Evolutionary conservation across 805 yeast species (phyloP), one percentile per base, ranked within the genome.

Genomic region (Saccharomyces mikatae): DNA sequence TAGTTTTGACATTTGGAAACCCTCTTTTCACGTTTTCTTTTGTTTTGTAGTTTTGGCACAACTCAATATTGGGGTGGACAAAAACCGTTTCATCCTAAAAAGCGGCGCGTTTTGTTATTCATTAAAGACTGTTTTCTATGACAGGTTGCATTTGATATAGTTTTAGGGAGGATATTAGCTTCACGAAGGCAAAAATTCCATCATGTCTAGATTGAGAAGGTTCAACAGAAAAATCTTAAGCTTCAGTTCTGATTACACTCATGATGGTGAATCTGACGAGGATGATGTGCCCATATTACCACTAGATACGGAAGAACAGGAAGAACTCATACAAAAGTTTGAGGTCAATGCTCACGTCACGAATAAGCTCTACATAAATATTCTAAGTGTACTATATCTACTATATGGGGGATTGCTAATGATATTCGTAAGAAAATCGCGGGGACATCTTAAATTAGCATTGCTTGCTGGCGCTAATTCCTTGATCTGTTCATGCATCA

Each of bases 301-400:
- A 21, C 49, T 70, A 52, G 72, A 67, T 48, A 59, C 61, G 3
- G 68, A 62, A 13, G 73, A 69, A 28, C 73, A 70, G 54, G 72
- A 68, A 44, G 66, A 62, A 36, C 49, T 66, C 52, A 65, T 69
- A 22, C 58, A 60, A 48, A 56, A 51, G 26, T 59, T 69, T 26
- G 69, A 65, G 48, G 31, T 57, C 21, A 60, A 58, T 10, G 66
- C 65, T 48, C 51, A 51, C 36, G 10, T 51, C 14, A 58, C 57
- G 10, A 64, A 68, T 48, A 59, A 59, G 21, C 46, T 50, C 17
- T 57, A 54, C 41, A 56, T 64, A 26, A 63, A 62, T 36, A 31
- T 59, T 8, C 29, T 67, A 36, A 59, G 63, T 21, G 24, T 58
- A 1, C 36, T 62, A 14, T 64, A 60, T 50, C 47, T 65, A 36